Conservation (phyloP, 176 grass and related monocot species). For the Paspalum notatum region DNA sequence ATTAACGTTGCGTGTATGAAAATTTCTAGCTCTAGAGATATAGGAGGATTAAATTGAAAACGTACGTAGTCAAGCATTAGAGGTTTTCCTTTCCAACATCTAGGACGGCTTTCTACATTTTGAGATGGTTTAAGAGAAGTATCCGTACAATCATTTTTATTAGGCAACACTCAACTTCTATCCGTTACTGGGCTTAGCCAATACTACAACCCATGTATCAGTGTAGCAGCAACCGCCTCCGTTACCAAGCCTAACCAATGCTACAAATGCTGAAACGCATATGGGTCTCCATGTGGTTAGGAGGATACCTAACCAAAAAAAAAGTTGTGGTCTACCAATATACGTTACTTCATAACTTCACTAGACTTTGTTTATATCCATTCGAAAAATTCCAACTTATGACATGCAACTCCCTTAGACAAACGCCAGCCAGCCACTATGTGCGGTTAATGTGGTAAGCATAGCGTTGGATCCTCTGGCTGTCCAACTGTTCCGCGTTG, state of each 20-base stretch:
- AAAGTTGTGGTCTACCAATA: no score
- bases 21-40: no score
- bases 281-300: no score
- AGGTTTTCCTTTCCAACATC: no score
- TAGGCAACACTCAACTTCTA: background rate
- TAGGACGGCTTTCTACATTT: background rate
- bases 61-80: no score
- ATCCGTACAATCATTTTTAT: background rate
- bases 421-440: accelerated
- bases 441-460: background rate
- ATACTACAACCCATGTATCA: background rate
- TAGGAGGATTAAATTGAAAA: no score
- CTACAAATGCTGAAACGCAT: background rate
- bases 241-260: background rate
- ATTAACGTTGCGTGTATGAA: no score
- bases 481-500: background rate
- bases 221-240: accelerated
- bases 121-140: background rate
- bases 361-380: no score
- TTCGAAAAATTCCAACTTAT: background rate
- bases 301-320: no score
- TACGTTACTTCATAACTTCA: no score
- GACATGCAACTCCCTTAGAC: background rate
- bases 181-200: background rate
- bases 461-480: background rate